These are phyloP conservation scores for Aspergillus aculeatus DNA, from an alignment of 2,329 filamentous ascomycete genomes.

Conservation along the genomic window DNA sequence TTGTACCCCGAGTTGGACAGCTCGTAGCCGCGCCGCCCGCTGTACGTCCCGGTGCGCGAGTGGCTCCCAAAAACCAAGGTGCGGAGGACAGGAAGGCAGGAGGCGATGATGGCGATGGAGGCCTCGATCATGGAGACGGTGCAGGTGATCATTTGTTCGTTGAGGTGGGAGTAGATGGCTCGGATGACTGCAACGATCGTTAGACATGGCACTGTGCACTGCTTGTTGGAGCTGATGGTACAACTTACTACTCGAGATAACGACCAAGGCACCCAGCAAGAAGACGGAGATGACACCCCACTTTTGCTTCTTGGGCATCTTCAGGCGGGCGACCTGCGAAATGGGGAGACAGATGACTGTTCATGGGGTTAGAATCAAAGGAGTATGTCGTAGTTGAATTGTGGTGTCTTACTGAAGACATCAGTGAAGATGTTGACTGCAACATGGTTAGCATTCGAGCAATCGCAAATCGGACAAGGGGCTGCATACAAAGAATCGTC, in stretches of 20 bases:
- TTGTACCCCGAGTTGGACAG: constrained; percentile 16
- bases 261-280: constrained; percentile 18
- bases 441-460: neutral
- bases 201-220: neutral
- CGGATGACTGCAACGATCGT: constrained; percentile 19
- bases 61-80: constrained; percentile 26
- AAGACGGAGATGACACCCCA: constrained; percentile 21
- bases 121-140: constrained; percentile 27
- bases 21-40: constrained; percentile 19
- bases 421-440: constrained; percentile 23
- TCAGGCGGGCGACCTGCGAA: constrained; percentile 18
- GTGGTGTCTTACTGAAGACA: constrained; percentile 16
- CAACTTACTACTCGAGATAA: constrained; percentile 22
- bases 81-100: constrained; percentile 18
- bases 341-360: constrained; percentile 23
- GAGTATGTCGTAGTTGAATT: neutral
- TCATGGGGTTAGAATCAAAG: neutral
- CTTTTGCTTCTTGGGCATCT: constrained; percentile 21
- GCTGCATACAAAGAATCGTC: constrained; percentile 20
- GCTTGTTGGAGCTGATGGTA: neutral
- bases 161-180: constrained; percentile 20
- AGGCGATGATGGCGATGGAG: constrained; percentile 21
- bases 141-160: constrained; percentile 26
- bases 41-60: constrained; percentile 22
- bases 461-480: neutral